phyloP scores from a whole-genome alignment of 441 rosid species.

The Sinapis alba region DNA sequence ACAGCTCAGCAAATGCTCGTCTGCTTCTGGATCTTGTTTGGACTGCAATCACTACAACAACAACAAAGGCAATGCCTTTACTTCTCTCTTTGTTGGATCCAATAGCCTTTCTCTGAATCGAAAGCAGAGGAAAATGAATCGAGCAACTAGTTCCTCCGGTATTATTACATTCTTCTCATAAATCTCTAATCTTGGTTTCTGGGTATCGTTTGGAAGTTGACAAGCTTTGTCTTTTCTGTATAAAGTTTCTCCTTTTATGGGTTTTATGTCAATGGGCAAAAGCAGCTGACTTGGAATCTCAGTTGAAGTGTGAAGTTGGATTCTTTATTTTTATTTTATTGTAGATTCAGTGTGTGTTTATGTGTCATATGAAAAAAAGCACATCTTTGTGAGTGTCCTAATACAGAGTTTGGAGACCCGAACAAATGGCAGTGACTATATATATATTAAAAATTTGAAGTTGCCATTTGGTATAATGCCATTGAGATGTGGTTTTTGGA shows the following conservation, averaged over 20 bases:
- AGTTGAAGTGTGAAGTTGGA: constrained; percentile 18
- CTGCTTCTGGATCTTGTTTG: constrained; percentile 45
- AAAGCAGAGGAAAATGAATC: constrained; percentile 52
- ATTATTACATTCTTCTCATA: not conserved
- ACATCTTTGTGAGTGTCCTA: not conserved
- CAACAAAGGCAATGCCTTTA: constrained; percentile 34
- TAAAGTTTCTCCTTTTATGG: not conserved
- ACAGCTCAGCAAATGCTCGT: constrained; percentile 28
- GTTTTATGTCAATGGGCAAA: not conserved
- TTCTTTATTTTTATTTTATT: not conserved
- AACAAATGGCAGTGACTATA: not conserved
- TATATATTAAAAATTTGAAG: not conserved
- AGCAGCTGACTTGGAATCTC: constrained; percentile 6
- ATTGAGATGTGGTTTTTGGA: constrained; percentile 15
- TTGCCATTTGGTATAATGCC: not conserved
- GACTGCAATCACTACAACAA: constrained; percentile 59
- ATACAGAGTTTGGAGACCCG: not conserved
- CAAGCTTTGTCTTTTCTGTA: constrained; percentile 12
- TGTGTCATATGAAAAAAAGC: not conserved
- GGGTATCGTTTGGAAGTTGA: constrained; percentile 5
- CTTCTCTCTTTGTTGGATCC: constrained; percentile 61
- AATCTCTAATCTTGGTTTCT: constrained; percentile 1
- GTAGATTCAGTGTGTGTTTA: not conserved
- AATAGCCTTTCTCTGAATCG: constrained; percentile 47
- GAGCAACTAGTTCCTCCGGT: constrained; percentile 67